These are phyloP conservation scores for Conringia planisiliqua DNA, from an alignment of 345 rosid species.

Conservation along the genomic window DNA sequence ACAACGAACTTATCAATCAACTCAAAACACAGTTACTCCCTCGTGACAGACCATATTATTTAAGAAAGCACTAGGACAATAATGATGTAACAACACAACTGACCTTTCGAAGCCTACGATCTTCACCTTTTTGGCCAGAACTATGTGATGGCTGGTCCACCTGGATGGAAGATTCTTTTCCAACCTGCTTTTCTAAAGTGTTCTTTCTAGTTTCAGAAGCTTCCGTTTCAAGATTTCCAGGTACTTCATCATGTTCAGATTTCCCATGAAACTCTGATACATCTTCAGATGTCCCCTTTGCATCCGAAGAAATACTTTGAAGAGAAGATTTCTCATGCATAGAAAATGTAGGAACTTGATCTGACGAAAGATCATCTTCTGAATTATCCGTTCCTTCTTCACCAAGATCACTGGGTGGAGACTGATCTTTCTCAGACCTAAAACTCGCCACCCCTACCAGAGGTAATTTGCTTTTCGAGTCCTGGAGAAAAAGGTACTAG, in stretches of 20 bases:
- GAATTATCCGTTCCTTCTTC: constrained; percentile 48
- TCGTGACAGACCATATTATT: constrained; percentile 7
- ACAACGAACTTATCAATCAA: neutral
- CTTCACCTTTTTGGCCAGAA: constrained; percentile 50
- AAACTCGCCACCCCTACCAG: constrained; percentile 40
- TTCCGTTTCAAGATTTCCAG: constrained; percentile 44
- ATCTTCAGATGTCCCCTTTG: constrained; percentile 36
- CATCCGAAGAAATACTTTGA: constrained; percentile 40
- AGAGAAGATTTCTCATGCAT: constrained; percentile 53
- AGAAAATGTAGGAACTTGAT: constrained; percentile 81
- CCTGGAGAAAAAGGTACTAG: constrained; percentile 11
- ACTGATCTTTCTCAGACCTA: constrained; percentile 44
- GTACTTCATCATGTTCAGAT: constrained; percentile 44
- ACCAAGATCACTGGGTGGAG: constrained; percentile 41
- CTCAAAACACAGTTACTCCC: constrained; percentile 2
- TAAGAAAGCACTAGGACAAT: constrained; percentile 2
- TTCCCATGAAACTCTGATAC: constrained; percentile 38
- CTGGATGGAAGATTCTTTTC: constrained; percentile 41
- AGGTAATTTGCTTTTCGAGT: constrained; percentile 36
- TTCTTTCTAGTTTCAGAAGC: constrained; percentile 47
- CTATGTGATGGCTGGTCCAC: constrained; percentile 54
- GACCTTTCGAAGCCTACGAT: constrained; percentile 63
- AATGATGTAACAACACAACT: constrained; percentile 20
- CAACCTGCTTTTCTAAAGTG: constrained; percentile 43
- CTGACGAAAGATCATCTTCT: constrained; percentile 60